Conservation (phyloP, 805 yeast genomes). For the Tetrapisispora namnaoensis region DNA sequence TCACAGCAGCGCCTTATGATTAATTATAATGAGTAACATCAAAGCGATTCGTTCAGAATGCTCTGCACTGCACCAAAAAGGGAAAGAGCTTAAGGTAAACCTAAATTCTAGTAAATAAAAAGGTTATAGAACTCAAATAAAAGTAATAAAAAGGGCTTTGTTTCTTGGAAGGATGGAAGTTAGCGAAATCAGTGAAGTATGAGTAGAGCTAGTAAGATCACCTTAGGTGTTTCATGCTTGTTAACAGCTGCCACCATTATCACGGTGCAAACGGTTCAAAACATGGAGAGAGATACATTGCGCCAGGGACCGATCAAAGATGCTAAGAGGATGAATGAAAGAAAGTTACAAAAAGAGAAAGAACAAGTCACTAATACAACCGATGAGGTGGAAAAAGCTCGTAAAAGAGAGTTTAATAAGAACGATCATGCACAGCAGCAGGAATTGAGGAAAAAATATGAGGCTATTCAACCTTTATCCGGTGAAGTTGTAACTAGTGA, state of each 20-base stretch:
- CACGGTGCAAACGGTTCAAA: constrained; percentile 64
- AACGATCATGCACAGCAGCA: constrained; percentile 59
- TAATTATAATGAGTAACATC: too few species aligned
- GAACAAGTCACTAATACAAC: constrained; percentile 9
- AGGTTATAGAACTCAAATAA: too few species aligned
- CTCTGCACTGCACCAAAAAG: too few species aligned
- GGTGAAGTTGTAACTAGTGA: constrained; percentile 32
- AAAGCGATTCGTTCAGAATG: too few species aligned
- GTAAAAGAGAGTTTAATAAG: constrained; percentile 43
- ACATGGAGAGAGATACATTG: constrained; percentile 57
- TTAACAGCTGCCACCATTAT: constrained; percentile 50
- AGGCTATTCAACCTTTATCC: constrained; percentile 52
- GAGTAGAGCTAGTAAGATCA: constrained; percentile 75
- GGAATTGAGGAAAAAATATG: constrained; percentile 47
- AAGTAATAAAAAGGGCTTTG: too few species aligned
- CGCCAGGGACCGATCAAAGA: constrained; percentile 83
- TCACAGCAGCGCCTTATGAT: too few species aligned
- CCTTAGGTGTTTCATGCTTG: constrained; percentile 49
- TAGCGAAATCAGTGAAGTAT: constrained; percentile 27
- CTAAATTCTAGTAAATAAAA: too few species aligned
- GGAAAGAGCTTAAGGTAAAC: too few species aligned
- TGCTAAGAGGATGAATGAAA: constrained; percentile 50
- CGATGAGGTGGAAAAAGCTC: constrained; percentile 28
- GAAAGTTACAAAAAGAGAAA: constrained; percentile 26
- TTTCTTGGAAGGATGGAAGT: not conserved